Base-by-base conservation (phyloP, 2,329 filamentous ascomycete species). In the Diaporthe australafricana region DNA sequence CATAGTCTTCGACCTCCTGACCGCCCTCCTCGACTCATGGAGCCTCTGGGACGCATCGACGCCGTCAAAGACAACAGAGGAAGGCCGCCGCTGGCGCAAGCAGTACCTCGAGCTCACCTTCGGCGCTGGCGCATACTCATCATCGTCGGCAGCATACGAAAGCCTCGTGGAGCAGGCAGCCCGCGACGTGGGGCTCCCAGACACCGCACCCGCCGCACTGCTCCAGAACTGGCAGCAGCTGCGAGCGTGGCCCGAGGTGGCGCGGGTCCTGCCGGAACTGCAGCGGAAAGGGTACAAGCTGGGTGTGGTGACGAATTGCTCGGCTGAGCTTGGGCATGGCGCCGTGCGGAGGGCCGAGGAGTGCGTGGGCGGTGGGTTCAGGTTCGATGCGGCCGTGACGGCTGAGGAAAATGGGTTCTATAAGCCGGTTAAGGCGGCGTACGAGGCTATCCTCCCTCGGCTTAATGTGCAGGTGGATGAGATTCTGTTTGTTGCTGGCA, bases 331-430 rank as follows among this genome's bases (percentile, higher is more conserved):
- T 45, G 81, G 82, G 4, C 74, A 76, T 11, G 63, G 74, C 1
- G 80, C 80, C 0, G 74, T 75, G 2, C 9, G 71, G 69, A 47
- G 72, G 40, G 40, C 70, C 74, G 7, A 72, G 38, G 70, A 42
- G 70, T 62, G 40, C 45, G 72, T 60, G 53, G 73, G 45, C 57
- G 9, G 62, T 1, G 71, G 68, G n/a, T 65, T 57, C 11, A 7
- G 3, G 1, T 83, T 83, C 32, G 79, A 83, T 45, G 75, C 76
- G 2, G 76, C 79, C 5, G 67, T 83, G 5, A 83, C 82, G 1
- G 83, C 82, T 0, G 82, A 84, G 67, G 81, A 84, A 69, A 80
- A 77, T 17, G 81, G 82, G 2, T 83, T 79, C 68, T 84, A 84
- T 67, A 83, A 84, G 68, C 83, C 82, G 1, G 74, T 76, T 2